phyloP scores from a whole-genome alignment of 1,139 yeast genomes.

The Hansenula lynferdii region DNA sequence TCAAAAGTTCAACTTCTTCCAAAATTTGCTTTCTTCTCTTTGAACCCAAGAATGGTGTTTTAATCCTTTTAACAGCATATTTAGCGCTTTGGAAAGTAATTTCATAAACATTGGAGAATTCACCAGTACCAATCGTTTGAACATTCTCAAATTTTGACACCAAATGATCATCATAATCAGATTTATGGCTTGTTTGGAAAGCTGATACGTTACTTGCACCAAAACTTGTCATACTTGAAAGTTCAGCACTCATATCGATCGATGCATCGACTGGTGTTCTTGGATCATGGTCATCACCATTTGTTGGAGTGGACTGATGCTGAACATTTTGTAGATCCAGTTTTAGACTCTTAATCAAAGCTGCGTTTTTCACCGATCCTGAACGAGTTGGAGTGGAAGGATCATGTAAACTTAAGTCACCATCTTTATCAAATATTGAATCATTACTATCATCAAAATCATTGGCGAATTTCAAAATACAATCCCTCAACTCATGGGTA shows the following conservation, averaged over 20 bases:
- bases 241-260: conserved; percentile 16
- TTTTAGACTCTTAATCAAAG: conserved; percentile 22
- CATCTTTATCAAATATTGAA: conserved; percentile 25
- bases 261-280: conserved; percentile 20
- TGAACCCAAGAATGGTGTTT: conserved; percentile 45
- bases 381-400: conserved; percentile 23
- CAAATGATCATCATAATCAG: conserved; percentile 36
- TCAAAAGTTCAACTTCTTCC: conserved; percentile 54
- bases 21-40: conserved; percentile 44
- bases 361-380: conserved; percentile 19
- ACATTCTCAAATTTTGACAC: conserved; percentile 69
- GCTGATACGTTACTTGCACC: conserved; percentile 12
- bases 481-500: conserved; percentile 29
- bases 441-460: conserved; percentile 31
- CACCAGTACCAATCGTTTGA: conserved; percentile 73
- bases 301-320: conserved; percentile 7
- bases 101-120: conserved; percentile 83
- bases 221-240: conserved; percentile 13
- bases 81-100: conserved; percentile 59
- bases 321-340: conserved; percentile 9
- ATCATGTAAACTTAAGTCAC: conserved; percentile 7
- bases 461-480: conserved; percentile 29
- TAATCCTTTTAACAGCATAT: conserved; percentile 85
- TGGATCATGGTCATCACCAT: conserved; percentile 9
- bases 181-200: conserved; percentile 6